Evolutionary conservation across 23 red algal species (phyloP), one percentile per base, ranked within the genome.

Genomic region (Rhodosorus marinus): DNA sequence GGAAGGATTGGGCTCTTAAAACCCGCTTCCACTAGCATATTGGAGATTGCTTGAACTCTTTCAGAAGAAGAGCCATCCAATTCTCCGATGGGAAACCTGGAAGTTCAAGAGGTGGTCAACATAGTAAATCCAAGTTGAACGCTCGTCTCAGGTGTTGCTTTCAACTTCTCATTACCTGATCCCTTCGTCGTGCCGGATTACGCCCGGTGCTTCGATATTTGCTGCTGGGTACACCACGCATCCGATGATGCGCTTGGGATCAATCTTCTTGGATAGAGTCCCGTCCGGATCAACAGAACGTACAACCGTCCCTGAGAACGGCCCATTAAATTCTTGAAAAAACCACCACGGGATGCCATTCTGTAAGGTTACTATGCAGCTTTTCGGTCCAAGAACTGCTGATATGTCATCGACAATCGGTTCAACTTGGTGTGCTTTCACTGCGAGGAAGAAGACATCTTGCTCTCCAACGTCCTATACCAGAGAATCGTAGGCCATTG

Each of bases 271-370:
- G 24, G 55, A 51, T 3, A 81, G 55, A 15, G 57, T 58, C 8
- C 61, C 75, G 25, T 64, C 61, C 26, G 75, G 64, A 35, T 81
- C 75, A 21, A 59, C 75, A 19, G 43, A 47, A 26, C 61, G 55
- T 26, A 81, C 52, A 0, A 55, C 49, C 32, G 58, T 35, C 26
- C 64, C 35, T 30, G 40, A 35, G 20, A 68, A 59, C 6, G 64
- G 64, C 26, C 75, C 60, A 6, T 34, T 36, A 29, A 60, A 69
- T 24, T 68, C 52, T 55, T 81, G 75, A 40, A 81, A 81, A 49
- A 62, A 81, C 75, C 75, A 81, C 75, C 75, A 81, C 4, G 75
- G 75, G 35, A 81, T 69, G 1, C 75, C 75, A 33, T 81, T 81
- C 41, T 81, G 75, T 31, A 64, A 64, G 26, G 51, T 54, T 20